Percentiles rank a stretch among this genome's conserved stretches.
Evolutionary conservation across 2,329 filamentous ascomycete genomes (phyloP).

Genomic region (Leptographium wingfieldii): DNA sequence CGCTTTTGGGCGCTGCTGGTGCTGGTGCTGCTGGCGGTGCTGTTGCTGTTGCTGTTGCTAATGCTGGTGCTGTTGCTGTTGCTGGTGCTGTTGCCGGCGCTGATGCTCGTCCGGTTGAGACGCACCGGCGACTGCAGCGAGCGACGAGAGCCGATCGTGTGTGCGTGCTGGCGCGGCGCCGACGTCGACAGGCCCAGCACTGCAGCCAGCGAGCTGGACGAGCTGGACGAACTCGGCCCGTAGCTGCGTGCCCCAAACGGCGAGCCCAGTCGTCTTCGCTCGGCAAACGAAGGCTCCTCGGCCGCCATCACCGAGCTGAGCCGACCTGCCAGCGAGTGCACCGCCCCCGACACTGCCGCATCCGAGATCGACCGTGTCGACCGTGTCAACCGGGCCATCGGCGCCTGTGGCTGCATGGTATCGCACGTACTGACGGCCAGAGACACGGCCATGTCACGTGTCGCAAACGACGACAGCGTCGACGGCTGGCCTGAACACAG

Average conservation of each 20-base stretch:
- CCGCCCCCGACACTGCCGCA: not conserved
- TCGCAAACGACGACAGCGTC: slow-evolving; percentile 36
- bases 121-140: slow-evolving; percentile 41
- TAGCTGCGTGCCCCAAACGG: slow-evolving; percentile 47
- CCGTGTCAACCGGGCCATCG: slow-evolving; percentile 45
- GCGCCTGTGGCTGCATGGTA: slow-evolving; percentile 50
- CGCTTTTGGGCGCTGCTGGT: slow-evolving; percentile 38
- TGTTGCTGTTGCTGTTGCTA: slow-evolving; percentile 9
- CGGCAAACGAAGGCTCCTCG: slow-evolving; percentile 17
- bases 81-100: no score
- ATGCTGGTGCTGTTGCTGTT: no score
- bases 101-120: slow-evolving; percentile 30
- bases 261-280: slow-evolving; percentile 33
- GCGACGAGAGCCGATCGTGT: slow-evolving; percentile 23
- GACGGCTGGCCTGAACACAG: not conserved
- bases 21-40: no score
- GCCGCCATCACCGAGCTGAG: slow-evolving; percentile 8
- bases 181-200: slow-evolving; percentile 24
- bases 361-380: slow-evolving; percentile 11
- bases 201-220: slow-evolving; percentile 34
- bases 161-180: slow-evolving; percentile 24
- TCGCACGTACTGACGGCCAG: slow-evolving; percentile 50
- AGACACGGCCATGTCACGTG: slow-evolving; percentile 50
- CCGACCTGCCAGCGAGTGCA: not conserved
- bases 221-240: slow-evolving; percentile 48